Evolutionary conservation across 345 rosid species (phyloP).

Genomic region (Camelina neglecta): DNA sequence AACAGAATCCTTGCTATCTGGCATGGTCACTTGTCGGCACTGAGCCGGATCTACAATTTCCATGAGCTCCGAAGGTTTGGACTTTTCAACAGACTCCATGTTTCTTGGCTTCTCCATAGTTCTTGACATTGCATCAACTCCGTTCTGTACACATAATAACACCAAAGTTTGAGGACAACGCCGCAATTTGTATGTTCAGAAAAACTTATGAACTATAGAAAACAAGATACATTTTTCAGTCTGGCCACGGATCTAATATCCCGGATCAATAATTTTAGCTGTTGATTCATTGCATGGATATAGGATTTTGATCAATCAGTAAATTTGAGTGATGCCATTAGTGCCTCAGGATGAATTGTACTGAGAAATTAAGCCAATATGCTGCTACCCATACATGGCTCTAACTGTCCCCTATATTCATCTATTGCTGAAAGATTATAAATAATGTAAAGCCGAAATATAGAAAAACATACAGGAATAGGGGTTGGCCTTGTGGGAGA

Average conservation of each 20-base stretch:
- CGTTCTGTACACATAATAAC: slow-evolving; percentile 58
- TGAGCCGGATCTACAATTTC: slow-evolving; percentile 74
- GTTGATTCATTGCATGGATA: slow-evolving; percentile 9
- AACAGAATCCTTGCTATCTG: slow-evolving; percentile 71
- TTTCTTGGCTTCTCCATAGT: slow-evolving; percentile 77
- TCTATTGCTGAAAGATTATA: slow-evolving; percentile 6
- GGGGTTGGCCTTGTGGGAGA: slow-evolving; percentile 53
- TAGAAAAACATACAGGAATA: slow-evolving; percentile 42
- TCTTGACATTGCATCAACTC: slow-evolving; percentile 78
- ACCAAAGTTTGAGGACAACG: slow-evolving; percentile 10
- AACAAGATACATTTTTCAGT: slow-evolving; percentile 7
- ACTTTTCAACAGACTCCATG: slow-evolving; percentile 62
- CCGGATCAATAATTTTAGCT: neutral
- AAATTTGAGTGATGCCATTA: slow-evolving; percentile 2
- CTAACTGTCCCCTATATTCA: slow-evolving; percentile 12
- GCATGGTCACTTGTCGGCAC: slow-evolving; percentile 73
- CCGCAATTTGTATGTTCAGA: neutral
- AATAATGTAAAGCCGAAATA: neutral
- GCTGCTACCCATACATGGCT: slow-evolving; percentile 2
- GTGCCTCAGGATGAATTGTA: slow-evolving; percentile 12
- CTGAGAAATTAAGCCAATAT: slow-evolving; percentile 6
- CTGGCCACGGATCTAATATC: neutral
- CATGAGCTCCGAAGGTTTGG: slow-evolving; percentile 76
- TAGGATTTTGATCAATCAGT: neutral
- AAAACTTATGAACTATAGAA: slow-evolving; percentile 23